phyloP scores from a whole-genome alignment of 2,329 filamentous ascomycete genomes.

The Scedosporium minutisporum region DNA sequence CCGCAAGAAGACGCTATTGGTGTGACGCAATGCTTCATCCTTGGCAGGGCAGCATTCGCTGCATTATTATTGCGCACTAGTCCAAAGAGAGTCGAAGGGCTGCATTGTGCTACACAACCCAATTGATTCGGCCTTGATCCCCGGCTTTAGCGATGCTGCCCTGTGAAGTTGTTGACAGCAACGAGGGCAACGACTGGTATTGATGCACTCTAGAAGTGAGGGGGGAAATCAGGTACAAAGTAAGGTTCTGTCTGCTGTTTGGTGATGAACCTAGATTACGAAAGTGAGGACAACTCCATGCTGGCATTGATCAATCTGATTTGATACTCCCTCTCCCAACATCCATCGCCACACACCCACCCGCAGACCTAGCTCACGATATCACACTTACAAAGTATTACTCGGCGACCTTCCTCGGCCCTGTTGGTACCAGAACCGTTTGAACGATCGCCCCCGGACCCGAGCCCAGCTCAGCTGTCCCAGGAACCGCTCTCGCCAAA shows the following conservation, averaged over 20 bases:
- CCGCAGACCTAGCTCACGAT: no score
- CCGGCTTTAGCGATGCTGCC: neutral
- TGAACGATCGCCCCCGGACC: neutral
- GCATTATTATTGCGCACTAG: neutral
- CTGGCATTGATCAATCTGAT: no score
- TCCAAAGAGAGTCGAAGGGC: no score
- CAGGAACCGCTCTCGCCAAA: neutral
- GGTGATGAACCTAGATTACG: no score
- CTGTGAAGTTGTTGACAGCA: neutral
- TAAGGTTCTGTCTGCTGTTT: no score
- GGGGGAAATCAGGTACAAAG: no score
- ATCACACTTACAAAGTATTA: neutral
- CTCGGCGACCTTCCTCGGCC: neutral
- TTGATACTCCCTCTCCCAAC: no score
- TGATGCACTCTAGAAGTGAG: no score
- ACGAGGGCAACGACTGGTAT: no score
- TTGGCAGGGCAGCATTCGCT: neutral
- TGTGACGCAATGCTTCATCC: neutral
- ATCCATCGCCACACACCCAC: no score
- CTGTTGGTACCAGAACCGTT: neutral
- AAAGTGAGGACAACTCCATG: no score
- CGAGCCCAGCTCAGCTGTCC: neutral
- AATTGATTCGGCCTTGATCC: neutral
- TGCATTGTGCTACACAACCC: neutral
- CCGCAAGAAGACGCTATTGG: neutral